Conservation (phyloP, 306 rosid genomes). For the Abrus pulchellus region DNA sequence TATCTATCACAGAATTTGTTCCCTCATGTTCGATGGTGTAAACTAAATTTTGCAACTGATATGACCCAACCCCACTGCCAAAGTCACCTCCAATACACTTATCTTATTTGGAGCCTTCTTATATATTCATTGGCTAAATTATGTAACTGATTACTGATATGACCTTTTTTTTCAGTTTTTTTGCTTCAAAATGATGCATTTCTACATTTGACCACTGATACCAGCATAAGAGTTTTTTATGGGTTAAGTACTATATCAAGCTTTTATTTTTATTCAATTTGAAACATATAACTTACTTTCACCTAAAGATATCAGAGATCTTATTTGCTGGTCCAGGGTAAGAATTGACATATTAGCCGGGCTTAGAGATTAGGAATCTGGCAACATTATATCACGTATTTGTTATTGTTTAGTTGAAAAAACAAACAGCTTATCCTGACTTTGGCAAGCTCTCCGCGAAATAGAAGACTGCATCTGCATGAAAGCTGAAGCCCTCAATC, state of each 20-base stretch:
- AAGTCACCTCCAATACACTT: not conserved
- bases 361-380: not conserved
- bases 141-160: too few relatives aligned
- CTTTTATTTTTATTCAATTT: not conserved
- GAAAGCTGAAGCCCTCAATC: slow-evolving; percentile 64
- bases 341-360: not conserved
- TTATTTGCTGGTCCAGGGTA: slow-evolving; percentile 1
- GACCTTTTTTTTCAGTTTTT: not conserved
- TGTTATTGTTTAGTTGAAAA: slow-evolving; percentile 13
- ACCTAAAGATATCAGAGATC: not conserved
- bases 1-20: slow-evolving; percentile 24
- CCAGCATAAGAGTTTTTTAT: not conserved
- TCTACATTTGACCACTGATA: not conserved
- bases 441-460: slow-evolving; percentile 69
- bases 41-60: slow-evolving; percentile 25
- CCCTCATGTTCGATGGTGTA: slow-evolving; percentile 35
- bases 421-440: slow-evolving; percentile 29
- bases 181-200: not conserved
- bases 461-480: slow-evolving; percentile 61
- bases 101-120: not conserved
- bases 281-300: not conserved
- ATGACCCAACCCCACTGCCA: slow-evolving; percentile 14
- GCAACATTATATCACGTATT: not conserved
- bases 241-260: not conserved
- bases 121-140: not conserved